These are phyloP conservation scores for Citrus maxima DNA, from an alignment of 345 rosid genomes.

Conservation along the genomic window DNA sequence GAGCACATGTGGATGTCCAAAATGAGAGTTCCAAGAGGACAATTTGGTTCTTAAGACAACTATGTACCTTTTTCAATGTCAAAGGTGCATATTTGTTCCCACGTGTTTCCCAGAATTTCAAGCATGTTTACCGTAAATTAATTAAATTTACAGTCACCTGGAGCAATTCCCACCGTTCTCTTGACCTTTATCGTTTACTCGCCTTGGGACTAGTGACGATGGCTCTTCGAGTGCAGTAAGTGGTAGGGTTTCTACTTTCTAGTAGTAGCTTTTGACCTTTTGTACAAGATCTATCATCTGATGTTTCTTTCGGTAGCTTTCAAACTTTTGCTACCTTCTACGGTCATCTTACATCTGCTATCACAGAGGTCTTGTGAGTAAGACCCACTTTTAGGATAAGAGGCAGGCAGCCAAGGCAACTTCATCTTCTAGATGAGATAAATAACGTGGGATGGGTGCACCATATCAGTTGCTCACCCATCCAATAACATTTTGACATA, in stretches of 20 bases:
- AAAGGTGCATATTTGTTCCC: not conserved
- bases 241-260: not conserved
- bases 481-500: not conserved
- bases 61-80: not conserved
- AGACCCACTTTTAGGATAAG: slow-evolving; percentile 13
- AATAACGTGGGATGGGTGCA: not conserved
- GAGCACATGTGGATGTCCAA: not conserved
- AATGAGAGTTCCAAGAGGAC: not conserved
- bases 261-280: not conserved
- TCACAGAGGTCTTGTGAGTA: slow-evolving; percentile 9
- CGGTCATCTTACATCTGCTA: not conserved
- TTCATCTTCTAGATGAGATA: not conserved
- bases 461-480: not conserved
- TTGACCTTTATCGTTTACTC: not conserved
- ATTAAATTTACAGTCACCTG: no score
- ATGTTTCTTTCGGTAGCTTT: not conserved
- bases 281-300: not conserved
- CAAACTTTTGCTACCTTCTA: not conserved
- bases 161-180: no score
- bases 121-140: no score
- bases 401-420: no score
- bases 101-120: not conserved
- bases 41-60: no score
- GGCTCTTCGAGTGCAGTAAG: no score
- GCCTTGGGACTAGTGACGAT: not conserved